phyloP scores from a whole-genome alignment of 1,284 basidiomycete genomes.

The Salmacisia buchloeana region DNA sequence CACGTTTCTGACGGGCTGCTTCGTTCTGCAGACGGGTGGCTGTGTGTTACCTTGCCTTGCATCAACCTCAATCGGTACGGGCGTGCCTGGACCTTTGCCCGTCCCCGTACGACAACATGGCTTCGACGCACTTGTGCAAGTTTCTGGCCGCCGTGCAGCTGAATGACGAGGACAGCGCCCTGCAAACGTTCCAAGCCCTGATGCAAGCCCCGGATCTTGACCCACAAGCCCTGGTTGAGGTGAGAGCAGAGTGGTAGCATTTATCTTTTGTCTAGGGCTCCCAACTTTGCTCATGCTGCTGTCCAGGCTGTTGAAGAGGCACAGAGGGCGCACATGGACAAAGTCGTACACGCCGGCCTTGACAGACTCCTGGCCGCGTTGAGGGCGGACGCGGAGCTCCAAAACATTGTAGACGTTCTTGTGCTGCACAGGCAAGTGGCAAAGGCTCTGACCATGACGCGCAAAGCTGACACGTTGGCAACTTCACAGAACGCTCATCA shows the following conservation, averaged over 20 bases:
- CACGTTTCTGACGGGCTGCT: not conserved
- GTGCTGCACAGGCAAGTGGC: not conserved
- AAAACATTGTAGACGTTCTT: not conserved
- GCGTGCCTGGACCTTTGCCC: not conserved
- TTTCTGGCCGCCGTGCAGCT: not conserved
- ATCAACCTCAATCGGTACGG: not conserved
- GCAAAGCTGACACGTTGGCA: not conserved
- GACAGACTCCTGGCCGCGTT: not conserved
- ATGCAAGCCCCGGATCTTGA: not conserved
- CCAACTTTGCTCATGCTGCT: not conserved
- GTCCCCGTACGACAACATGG: not conserved
- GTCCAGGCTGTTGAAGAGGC: not conserved
- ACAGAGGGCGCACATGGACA: slow-evolving; percentile 4
- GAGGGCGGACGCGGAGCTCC: not conserved
- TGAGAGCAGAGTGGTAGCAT: not conserved
- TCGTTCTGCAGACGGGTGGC: not conserved
- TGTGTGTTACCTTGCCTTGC: not conserved
- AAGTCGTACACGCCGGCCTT: not conserved
- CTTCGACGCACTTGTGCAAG: not conserved
- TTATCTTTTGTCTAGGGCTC: not conserved
- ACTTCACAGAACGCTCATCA: not conserved
- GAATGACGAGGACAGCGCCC: not conserved
- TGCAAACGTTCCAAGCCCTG: not conserved
- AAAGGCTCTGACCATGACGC: not conserved
- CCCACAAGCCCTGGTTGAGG: not conserved